phyloP scores from a whole-genome alignment of 2,329 filamentous ascomycete genomes.

The Pseudocercospora fuligena region DNA sequence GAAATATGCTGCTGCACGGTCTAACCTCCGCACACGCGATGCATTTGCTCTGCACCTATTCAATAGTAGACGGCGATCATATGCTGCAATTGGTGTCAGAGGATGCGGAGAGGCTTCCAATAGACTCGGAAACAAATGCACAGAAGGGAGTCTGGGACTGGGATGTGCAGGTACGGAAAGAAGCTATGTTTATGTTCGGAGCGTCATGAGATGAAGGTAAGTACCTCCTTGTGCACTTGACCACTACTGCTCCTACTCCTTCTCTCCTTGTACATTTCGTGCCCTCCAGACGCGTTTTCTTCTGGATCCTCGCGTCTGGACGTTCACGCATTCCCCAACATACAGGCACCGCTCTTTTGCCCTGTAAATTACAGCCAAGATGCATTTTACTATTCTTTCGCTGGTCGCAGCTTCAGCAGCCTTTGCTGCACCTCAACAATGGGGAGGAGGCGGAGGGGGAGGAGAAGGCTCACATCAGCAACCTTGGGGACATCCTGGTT shows the following conservation, averaged over 20 bases:
- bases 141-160: neutral
- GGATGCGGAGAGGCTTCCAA: neutral
- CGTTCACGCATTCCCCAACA: neutral
- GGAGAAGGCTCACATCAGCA: neutral
- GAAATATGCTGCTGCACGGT: neutral
- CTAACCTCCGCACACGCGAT: constrained; percentile 1
- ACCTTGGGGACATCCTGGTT: constrained; percentile 12
- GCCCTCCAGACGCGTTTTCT: neutral
- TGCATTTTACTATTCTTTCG: constrained; percentile 6
- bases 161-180: neutral
- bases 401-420: neutral
- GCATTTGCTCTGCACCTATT: constrained; percentile 4
- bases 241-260: neutral
- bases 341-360: neutral
- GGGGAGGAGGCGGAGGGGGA: neutral
- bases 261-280: neutral
- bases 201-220: neutral
- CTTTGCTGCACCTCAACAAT: constrained; percentile 5
- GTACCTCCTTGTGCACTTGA: constrained; percentile 1
- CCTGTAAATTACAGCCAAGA: neutral
- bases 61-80: constrained; percentile 5
- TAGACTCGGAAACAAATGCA: constrained; percentile 4
- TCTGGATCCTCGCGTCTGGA: neutral
- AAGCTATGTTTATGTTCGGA: neutral
- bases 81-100: constrained; percentile 1